Base-by-base conservation (phyloP, 78 protist genomes). In the Polysphondylium violaceum region DNA sequence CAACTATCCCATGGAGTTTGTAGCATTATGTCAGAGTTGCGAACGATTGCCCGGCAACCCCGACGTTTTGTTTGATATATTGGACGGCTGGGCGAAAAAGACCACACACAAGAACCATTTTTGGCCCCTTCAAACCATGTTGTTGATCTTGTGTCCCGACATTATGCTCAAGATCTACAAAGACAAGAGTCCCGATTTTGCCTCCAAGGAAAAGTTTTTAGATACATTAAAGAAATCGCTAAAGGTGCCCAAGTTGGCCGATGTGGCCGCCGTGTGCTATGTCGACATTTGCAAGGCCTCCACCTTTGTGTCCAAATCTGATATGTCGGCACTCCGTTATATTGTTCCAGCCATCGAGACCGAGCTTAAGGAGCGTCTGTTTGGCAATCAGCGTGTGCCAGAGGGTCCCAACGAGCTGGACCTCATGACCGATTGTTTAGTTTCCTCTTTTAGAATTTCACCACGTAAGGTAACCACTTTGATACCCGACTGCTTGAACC, bases 261-360 rank as follows among this genome's bases (percentile, higher is more conserved):
- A 86, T 33, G 85, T 78, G 25, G 93, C 90, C 0, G 93, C 96
- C 0, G 35, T 75, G 21, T 76, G 92, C 43, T 86, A 76, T 33
- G 92, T 93, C 12, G 95, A 93, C 27, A 87, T 93, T 19, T 93
- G 95, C 33, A 93, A 88, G 41, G 96, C 96, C 1, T 60, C 96
- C 0, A 93, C 96, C 25, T 93, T 79, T 31, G 93, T 93, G 7
- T 60, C 69, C 3, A 88, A 93, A 86, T 63, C 63, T 1, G 93
- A 87, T 81, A 55, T 67, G 59, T 87, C 96, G 0, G 90, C 86
- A 27, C 74, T 93, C 6, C 92, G 94, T 60, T 77, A 75, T 73
- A 74, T 88, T 12, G 94, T 93, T 0, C 94, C 96, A 7, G 73
- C 59, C 50, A 78, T 93, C 6, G 87, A 75, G 51, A 55, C 63